Base-by-base conservation (phyloP, 345 rosid genomes). In the Sapria himalayana region DNA sequence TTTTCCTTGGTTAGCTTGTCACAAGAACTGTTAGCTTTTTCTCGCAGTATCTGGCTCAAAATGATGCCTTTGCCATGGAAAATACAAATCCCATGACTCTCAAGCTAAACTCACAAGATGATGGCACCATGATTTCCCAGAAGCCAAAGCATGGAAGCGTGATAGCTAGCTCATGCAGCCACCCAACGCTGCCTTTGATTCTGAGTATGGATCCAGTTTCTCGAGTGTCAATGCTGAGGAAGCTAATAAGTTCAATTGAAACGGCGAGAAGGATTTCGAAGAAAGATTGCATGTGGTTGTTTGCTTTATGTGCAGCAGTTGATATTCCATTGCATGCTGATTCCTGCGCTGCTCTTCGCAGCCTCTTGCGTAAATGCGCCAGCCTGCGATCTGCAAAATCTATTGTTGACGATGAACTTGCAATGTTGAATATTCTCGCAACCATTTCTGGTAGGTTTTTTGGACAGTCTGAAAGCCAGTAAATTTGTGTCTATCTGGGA, bases 281-380 rank as follows among this genome's bases (percentile, higher is more conserved):
- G 50, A 57, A 38, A 6, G 80, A 74, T 15, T 69, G 77, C 15
- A 25, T 56, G 32, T 89, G 94, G 95, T 60, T 82, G 22, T 72
- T 76, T 50, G 77, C 91, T 17, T 59, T 82, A 16, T 74, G 84
- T 37, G 79, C 86, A 32, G 70, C 81, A 9, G 67, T 82, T 21
- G 93, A 89, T 33, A 56, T 70, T 21, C 98, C 98, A 2, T 21
- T 76, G 25, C 70, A 72, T 35, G 84, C 70, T 0, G 86, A 72
- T 51, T 67, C 79, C 3, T 57, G 75, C 25, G 95, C 86, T 52
- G 58, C 71, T 18, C 66, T 82, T 11, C 69, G 86, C 9, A 54
- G 67, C 50, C 55, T 79, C 47, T 64, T 82, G 21, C 71, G 93
- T 14, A 79, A 79, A 37, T 82, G 98, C 45, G 84, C 95, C 1